Conservation (phyloP, 2,329 filamentous ascomycete genomes). For the Ramichloridium luteum region DNA sequence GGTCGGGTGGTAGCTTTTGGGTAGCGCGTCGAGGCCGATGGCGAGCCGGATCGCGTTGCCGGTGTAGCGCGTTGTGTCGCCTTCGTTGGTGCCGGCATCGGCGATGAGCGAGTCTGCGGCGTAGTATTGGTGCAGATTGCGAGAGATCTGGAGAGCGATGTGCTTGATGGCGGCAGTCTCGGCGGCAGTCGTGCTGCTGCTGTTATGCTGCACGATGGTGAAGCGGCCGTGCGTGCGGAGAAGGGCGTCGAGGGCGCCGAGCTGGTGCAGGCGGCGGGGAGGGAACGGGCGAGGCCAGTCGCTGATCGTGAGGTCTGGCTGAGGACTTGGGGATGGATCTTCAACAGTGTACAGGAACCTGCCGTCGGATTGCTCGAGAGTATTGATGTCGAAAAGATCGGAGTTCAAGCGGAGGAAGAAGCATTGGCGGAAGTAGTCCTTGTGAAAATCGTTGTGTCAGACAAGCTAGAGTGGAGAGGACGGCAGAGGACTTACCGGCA, state of each 20-base stretch:
- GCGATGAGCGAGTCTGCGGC: slow-evolving; percentile 38
- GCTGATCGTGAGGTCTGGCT: background rate
- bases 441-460: background rate
- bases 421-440: slow-evolving; percentile 9
- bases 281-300: slow-evolving; percentile 6
- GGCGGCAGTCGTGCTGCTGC: slow-evolving; percentile 12
- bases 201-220: slow-evolving; percentile 27
- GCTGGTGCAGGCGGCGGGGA: slow-evolving; percentile 35
- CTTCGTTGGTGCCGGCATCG: background rate
- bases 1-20: slow-evolving; percentile 10
- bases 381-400: background rate
- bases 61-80: slow-evolving; percentile 11
- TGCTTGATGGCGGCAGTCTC: too few relatives aligned
- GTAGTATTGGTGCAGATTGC: slow-evolving; percentile 48
- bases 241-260: slow-evolving; percentile 43
- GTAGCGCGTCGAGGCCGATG: slow-evolving; percentile 18
- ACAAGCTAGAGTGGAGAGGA: background rate
- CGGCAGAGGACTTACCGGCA: slow-evolving; percentile 7
- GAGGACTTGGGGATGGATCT: slow-evolving; percentile 2
- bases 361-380: background rate
- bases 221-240: slow-evolving; percentile 37
- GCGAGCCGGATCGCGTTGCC: slow-evolving; percentile 38
- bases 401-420: slow-evolving; percentile 5
- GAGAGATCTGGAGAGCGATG: slow-evolving; percentile 42
- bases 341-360: slow-evolving; percentile 1